These are phyloP conservation scores for Parascedosporium putredinis DNA, from an alignment of 2,329 filamentous ascomycete species.

Conservation along the genomic window DNA sequence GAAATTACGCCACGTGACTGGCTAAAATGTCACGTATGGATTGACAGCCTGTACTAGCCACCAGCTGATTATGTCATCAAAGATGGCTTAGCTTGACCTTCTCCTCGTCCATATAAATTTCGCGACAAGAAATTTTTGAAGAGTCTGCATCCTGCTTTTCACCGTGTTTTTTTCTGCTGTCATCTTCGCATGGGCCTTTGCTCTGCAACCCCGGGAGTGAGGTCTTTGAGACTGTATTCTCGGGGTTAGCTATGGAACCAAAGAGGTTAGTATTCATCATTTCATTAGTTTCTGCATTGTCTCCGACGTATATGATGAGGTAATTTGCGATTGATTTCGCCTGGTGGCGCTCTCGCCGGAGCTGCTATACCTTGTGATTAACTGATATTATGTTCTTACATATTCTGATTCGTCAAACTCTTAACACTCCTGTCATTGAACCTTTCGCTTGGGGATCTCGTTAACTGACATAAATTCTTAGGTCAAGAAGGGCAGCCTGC, in stretches of 20 bases:
- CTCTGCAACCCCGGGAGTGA: background rate
- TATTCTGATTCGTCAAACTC: slow-evolving; percentile 67
- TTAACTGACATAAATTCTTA: too few species aligned
- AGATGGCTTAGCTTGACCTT: too few species aligned
- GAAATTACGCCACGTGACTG: slow-evolving; percentile 7
- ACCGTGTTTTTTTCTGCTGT: background rate
- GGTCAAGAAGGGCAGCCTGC: too few species aligned
- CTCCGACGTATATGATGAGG: slow-evolving; percentile 60
- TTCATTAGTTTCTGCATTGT: slow-evolving; percentile 9
- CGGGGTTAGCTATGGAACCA: too few species aligned
- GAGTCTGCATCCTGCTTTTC: background rate
- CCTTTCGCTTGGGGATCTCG: too few species aligned
- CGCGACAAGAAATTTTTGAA: background rate
- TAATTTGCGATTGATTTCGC: slow-evolving; percentile 97
- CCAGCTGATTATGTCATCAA: background rate
- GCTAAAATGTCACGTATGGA: background rate
- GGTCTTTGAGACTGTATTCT: background rate
- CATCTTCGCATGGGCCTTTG: background rate
- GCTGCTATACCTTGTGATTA: slow-evolving; percentile 65
- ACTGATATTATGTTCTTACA: slow-evolving; percentile 96
- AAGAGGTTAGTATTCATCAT: slow-evolving; percentile 16
- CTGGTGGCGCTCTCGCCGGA: slow-evolving; percentile 83
- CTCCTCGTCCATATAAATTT: background rate
- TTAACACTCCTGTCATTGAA: too few species aligned
- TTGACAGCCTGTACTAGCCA: background rate